These are phyloP conservation scores for Cutaneotrichosporon arboriforme DNA, from an alignment of 1,284 basidiomycete species.

Conservation along the genomic window DNA sequence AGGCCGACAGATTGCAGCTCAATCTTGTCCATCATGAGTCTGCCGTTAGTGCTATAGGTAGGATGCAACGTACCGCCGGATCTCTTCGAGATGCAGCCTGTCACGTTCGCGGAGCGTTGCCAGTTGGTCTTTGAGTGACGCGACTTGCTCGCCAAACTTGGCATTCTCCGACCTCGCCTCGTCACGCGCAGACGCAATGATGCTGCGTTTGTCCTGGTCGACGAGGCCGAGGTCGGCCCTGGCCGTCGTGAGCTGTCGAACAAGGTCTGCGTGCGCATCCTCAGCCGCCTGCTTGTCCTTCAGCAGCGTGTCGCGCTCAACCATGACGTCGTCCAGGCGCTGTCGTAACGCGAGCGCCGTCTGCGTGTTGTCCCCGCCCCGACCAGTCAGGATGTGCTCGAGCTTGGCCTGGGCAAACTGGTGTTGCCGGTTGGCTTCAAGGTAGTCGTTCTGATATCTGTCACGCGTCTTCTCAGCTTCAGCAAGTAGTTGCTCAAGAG, in stretches of 20 bases:
- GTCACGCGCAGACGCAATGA: constrained; percentile 54
- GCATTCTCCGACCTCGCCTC: constrained; percentile 83
- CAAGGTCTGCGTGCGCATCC: constrained; percentile 61
- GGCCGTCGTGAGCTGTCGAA: constrained; percentile 70
- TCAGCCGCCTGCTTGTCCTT: constrained; percentile 49
- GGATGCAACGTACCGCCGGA: constrained; percentile 54
- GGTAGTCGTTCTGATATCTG: constrained; percentile 82
- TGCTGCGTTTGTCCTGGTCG: constrained; percentile 50
- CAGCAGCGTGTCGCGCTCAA: constrained; percentile 68
- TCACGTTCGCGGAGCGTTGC: constrained; percentile 74
- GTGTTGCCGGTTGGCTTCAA: constrained; percentile 75
- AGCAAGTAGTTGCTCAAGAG: constrained; percentile 82
- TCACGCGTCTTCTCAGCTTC: constrained; percentile 85
- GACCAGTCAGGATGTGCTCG: constrained; percentile 82
- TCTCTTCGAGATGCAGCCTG: constrained; percentile 84
- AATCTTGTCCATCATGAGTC: constrained; percentile 81
- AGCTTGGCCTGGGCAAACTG: constrained; percentile 73
- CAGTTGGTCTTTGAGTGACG: constrained; percentile 62
- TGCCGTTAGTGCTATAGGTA: constrained; percentile 3
- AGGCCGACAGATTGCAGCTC: constrained; percentile 81
- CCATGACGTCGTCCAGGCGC: constrained; percentile 77
- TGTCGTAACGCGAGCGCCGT: constrained; percentile 81
- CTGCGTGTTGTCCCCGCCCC: constrained; percentile 71
- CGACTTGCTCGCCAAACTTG: constrained; percentile 63
- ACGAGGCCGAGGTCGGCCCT: constrained; percentile 64